Evolutionary conservation across 2,329 filamentous ascomycete species (phyloP).

Genomic region (Epichloe bromicola): DNA sequence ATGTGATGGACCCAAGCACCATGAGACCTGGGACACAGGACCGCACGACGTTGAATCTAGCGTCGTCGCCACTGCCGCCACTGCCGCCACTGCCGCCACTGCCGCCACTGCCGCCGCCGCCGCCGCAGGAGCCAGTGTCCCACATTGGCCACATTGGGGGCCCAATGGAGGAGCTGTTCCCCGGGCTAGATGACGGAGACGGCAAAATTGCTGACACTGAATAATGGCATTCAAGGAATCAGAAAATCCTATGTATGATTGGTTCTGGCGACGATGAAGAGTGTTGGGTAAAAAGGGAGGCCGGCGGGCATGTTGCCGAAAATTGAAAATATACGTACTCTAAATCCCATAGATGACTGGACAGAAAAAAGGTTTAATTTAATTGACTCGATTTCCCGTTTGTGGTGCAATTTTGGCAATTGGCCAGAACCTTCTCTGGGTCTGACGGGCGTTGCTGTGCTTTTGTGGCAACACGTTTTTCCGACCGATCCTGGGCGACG

Average conservation of each 20-base stretch:
- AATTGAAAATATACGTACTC: neutral
- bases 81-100: neutral
- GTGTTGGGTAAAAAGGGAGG: neutral
- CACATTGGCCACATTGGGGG: slow-evolving; percentile 1
- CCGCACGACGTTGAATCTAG: neutral
- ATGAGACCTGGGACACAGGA: neutral
- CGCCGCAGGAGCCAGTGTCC: neutral
- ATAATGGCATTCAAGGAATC: neutral
- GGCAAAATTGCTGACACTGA: neutral
- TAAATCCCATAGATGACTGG: neutral
- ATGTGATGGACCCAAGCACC: neutral
- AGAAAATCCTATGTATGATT: neutral
- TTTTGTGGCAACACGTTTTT: slow-evolving; percentile 22
- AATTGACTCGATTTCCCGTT: no score
- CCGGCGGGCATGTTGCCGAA: neutral
- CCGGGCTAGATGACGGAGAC: neutral
- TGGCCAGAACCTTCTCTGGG: slow-evolving; percentile 9
- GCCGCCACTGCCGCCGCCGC: neutral
- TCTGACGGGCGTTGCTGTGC: neutral
- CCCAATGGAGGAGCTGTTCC: slow-evolving; percentile 4
- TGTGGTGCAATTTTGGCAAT: neutral
- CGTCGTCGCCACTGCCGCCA: neutral
- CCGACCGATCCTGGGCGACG: slow-evolving; percentile 22
- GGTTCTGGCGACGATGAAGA: neutral
- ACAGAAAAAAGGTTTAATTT: neutral